Evolutionary conservation across 805 yeast genomes (phyloP).

Genomic region (Sugiyamaella chiloensis): DNA sequence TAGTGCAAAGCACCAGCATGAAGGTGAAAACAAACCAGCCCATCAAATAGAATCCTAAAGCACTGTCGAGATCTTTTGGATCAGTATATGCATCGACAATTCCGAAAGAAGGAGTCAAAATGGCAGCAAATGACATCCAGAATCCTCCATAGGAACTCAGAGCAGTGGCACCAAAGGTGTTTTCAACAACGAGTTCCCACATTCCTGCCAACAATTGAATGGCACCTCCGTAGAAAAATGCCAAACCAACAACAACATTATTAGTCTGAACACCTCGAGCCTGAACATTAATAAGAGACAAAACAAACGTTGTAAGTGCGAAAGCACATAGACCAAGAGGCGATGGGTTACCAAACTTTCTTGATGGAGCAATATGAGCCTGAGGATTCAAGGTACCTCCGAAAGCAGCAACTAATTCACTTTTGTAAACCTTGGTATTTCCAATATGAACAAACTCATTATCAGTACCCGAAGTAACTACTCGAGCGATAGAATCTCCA

Average conservation of each 20-base stretch:
- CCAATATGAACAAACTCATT: conserved; percentile 66
- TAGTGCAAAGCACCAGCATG: conserved; percentile 50
- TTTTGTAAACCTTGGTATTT: conserved; percentile 58
- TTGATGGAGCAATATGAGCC: conserved; percentile 51
- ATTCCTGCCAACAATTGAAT: conserved; percentile 60
- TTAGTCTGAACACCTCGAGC: conserved; percentile 53
- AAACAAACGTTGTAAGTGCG: conserved; percentile 59
- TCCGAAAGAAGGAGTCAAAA: conserved; percentile 58
- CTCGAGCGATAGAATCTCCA: conserved; percentile 14
- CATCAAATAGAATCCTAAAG: conserved; percentile 55
- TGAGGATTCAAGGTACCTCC: conserved; percentile 86
- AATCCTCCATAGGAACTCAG: conserved; percentile 64
- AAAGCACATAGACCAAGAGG: conserved; percentile 62
- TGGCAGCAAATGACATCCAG: conserved; percentile 65
- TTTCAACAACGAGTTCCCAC: conserved; percentile 62
- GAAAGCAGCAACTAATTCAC: conserved; percentile 37
- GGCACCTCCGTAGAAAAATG: conserved; percentile 62
- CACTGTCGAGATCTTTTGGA: conserved; percentile 40
- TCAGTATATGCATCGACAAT: conserved; percentile 51
- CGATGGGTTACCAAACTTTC: conserved; percentile 63
- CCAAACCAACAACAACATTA: conserved; percentile 54
- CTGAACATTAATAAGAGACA: conserved; percentile 52
- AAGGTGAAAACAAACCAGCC: conserved; percentile 66
- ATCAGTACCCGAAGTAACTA: conserved; percentile 21
- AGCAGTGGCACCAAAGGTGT: conserved; percentile 67